Evolutionary conservation across 2,329 filamentous ascomycete species (phyloP), one percentile per base, ranked within the genome.

Genomic region (Ascochyta rabiei): DNA sequence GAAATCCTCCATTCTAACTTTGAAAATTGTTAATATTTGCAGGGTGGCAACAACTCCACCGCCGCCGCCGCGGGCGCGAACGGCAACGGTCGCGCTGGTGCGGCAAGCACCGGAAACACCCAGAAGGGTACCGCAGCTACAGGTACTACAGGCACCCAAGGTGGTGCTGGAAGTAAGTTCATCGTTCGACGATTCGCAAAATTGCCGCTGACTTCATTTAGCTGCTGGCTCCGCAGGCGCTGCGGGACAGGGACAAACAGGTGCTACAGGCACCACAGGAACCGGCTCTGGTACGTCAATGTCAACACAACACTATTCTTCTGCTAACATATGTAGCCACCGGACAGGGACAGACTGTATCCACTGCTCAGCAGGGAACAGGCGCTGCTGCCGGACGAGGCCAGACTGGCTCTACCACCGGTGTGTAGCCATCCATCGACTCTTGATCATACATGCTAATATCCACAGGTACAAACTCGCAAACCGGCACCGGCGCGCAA

Each of bases 11-110:
- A 24, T 23, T 2, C n/a, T 8, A 16, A 16, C 4, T 21, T 13
- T 33, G n/a, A 13, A 19, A 13, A 7, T 12, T 2, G 24, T 40
- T 45, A 4, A 54, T 16, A 18, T 34, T 6, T 30, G 1, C 34
- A 54, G 51, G 51, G 51, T 13, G 51, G 26, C 15, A 54, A 44
- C 35, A 54, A 54, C 35, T 44, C 45, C 9, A 54, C 51, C 21
- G 40, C 51, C 21, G 45, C 45, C 6, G 48, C 48, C 10, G 53
- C 47, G 28, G 46, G 44, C n/a, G n/a, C 31, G 5, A 7, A 16
- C 3, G 31, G 31, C 31, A 33, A 15, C 6, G 30, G 30, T n/a
- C 28, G 16, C 8, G 19, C 26, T 26, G 35, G 35, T 8, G n/a
- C 38, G 15, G 38, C 12, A 6, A 16, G 16, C n/a, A 39, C 34